phyloP scores from a whole-genome alignment of 2,329 filamentous ascomycete species.

The Cercospora sp. region DNA sequence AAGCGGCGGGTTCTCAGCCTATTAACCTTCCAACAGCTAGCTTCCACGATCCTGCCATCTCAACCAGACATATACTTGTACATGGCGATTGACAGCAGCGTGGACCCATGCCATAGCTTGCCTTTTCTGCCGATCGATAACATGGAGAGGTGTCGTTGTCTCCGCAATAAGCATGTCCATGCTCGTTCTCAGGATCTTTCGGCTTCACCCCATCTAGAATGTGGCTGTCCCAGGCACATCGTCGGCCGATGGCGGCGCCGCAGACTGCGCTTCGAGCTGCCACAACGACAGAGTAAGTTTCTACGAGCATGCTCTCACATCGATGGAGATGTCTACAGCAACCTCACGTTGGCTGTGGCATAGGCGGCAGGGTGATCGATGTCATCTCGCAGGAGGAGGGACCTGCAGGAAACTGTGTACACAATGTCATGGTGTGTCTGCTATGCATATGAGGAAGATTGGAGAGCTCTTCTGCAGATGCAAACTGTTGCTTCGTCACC shows the following conservation, averaged over 20 bases:
- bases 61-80: neutral
- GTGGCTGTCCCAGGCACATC: neutral
- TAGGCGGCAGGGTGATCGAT: neutral
- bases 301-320: neutral
- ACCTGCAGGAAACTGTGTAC: neutral
- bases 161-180: neutral
- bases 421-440: neutral
- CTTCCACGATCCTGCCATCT: constrained; percentile 1
- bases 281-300: neutral
- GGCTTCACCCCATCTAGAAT: neutral
- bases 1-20: neutral
- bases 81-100: neutral
- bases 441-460: neutral
- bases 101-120: neutral
- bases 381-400: neutral
- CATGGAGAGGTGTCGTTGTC: neutral
- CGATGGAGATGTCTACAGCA: neutral
- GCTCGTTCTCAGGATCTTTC: neutral
- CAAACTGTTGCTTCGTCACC: neutral
- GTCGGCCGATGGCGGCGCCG: neutral
- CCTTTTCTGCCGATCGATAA: neutral
- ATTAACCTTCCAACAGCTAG: neutral
- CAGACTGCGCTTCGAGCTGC: neutral
- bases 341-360: neutral
- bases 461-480: neutral